Evolutionary conservation across 768 basidiomycete species (phyloP), one percentile per base, ranked within the genome.

Genomic region (Lyophyllum decastes): DNA sequence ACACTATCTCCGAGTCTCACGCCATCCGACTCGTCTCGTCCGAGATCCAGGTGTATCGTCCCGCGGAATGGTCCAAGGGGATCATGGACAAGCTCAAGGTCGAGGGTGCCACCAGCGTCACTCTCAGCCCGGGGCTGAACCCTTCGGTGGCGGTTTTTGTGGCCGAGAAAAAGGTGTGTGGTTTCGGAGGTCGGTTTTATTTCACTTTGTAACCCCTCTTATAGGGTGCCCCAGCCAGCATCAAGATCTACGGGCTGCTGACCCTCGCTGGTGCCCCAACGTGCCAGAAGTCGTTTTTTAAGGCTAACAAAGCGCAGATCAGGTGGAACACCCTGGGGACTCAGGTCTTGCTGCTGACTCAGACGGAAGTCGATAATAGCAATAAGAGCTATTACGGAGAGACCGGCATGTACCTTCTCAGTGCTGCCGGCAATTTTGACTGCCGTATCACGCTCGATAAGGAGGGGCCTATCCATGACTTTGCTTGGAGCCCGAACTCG

Each of bases 351-450:
- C 82, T 98, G 58, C 74, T 98, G 35, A 95, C 96, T 0, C 94
- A 95, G 68, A 96, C 95, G 4, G 97, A 99, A 66, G 95, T 98
- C 52, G 96, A 99, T 68, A 93, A 92, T 70, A 89, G 92, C 46
- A 96, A 96, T 73, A 97, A 92, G 83, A 95, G 89, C 66, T 99
- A 99, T 72, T 99, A 98, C 64, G 97, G 97, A 53, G 96, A 98
- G 78, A 97, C 95, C 2, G 92, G 93, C 52, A 77, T 99, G 67
- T 98, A 96, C 74, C 82, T 98, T 14, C 84, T 98, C 60, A 94
- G 89, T 61, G 87, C 94, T 17, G 89, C 93, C 9, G 95, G 96
- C 16, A 92, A 94, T 64, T 98, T 95, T 65, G 95, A 98, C 69
- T 94, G 92, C 68, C 82, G 94, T 26, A 90, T 98, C 25, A 76